A percentile compares a stretch with the other conserved stretches of the same genome.
Conservation (phyloP, 148 eudicot species). For the Drosera capensis region DNA sequence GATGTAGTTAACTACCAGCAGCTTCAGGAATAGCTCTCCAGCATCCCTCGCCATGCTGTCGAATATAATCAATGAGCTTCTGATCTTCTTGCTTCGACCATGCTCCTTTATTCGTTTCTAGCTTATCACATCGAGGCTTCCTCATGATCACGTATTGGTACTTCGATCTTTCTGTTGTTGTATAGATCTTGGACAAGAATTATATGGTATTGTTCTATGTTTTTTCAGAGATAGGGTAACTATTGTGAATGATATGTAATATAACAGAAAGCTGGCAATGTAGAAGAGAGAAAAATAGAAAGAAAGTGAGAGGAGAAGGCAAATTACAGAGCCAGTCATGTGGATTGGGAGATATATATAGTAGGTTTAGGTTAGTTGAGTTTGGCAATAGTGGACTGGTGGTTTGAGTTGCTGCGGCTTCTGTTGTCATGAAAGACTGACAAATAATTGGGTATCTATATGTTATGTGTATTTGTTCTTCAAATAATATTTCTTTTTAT, state of each 20-base stretch:
- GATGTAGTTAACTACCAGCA: conserved; percentile 14
- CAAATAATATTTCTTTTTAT: no score
- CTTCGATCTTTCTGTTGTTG: no score
- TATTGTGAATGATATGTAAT: neutral
- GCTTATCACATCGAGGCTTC: neutral
- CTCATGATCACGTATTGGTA: neutral
- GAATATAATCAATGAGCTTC: conserved; percentile 23
- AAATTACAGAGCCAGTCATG: neutral
- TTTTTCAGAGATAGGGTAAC: no score
- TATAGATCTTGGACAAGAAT: no score
- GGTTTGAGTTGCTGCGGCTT: neutral
- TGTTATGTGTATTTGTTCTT: no score
- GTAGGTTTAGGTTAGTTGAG: neutral
- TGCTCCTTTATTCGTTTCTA: conserved; percentile 16
- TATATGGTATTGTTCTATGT: no score
- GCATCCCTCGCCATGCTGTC: conserved; percentile 29
- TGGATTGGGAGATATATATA: neutral
- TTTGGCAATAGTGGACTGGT: neutral
- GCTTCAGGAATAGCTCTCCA: conserved; percentile 37
- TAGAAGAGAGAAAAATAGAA: no score
- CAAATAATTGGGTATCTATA: no score
- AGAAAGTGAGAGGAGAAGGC: neutral
- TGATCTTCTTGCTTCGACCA: conserved; percentile 37
- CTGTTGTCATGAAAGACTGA: no score
- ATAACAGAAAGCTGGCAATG: neutral